Percentiles rank a stretch among this genome's conserved stretches.
phyloP scores from a whole-genome alignment of 495 filamentous ascomycete genomes.

The Evansstolkia leycettana region DNA sequence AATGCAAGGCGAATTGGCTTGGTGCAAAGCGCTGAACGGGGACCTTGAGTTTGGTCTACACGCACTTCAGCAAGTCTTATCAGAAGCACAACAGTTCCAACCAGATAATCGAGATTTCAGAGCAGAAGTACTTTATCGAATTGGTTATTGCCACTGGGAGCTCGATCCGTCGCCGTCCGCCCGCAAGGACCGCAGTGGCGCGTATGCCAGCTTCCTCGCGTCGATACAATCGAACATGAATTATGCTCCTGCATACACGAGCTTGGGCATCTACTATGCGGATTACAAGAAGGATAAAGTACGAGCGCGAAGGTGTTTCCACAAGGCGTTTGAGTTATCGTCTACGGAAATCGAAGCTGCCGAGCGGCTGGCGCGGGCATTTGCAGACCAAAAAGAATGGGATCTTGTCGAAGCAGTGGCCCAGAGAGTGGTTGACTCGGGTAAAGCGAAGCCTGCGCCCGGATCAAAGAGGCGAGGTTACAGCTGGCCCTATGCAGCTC shows the following conservation, averaged over 20 bases:
- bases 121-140: conserved; percentile 73
- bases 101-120: conserved; percentile 55
- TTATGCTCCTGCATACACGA: conserved; percentile 86
- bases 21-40: conserved; percentile 78
- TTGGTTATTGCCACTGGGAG: conserved; percentile 85
- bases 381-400: conserved; percentile 87
- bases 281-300: conserved; percentile 81
- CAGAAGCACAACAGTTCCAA: conserved; percentile 40
- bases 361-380: conserved; percentile 70
- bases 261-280: conserved; percentile 85
- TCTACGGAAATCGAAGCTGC: conserved; percentile 77
- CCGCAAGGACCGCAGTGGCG: conserved; percentile 62
- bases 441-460: conserved; percentile 74
- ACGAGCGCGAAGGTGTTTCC: conserved; percentile 79
- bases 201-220: conserved; percentile 73
- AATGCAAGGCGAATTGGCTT: conserved; percentile 72
- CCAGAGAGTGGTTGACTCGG: conserved; percentile 84
- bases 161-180: conserved; percentile 54
- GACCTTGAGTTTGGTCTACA: conserved; percentile 49
- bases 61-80: conserved; percentile 59
- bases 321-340: conserved; percentile 93
- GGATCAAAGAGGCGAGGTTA: conserved; percentile 82
- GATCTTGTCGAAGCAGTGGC: conserved; percentile 88
- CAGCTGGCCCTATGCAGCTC: conserved; percentile 93
- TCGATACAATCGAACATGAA: conserved; percentile 80